Conservation (phyloP, 2,329 filamentous ascomycete genomes). For the Pseudopyrenochaeta lycopersici region DNA sequence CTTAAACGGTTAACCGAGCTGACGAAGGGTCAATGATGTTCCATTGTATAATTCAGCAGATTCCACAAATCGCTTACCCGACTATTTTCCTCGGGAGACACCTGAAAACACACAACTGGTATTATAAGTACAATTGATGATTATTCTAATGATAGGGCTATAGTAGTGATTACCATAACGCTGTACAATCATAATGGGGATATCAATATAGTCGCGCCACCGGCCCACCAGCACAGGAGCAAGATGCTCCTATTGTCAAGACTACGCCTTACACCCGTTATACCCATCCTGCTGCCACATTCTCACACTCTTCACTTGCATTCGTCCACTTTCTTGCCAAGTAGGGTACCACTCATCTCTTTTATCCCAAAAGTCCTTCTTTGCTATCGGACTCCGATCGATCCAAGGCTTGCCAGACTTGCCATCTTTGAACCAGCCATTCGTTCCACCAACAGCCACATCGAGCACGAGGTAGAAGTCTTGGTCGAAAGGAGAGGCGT, state of each 20-base stretch:
- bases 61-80: too few species aligned
- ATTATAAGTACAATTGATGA: too few species aligned
- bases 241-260: neutral
- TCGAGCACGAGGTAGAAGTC: constrained; percentile 80
- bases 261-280: constrained; percentile 52
- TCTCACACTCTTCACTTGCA: constrained; percentile 74
- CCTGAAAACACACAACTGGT: too few species aligned
- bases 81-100: too few species aligned
- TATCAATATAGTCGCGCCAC: too few species aligned
- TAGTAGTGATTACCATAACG: too few species aligned
- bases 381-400: constrained; percentile 71
- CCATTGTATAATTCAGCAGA: too few species aligned
- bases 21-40: too few species aligned
- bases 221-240: neutral
- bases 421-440: constrained; percentile 84
- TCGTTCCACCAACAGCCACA: constrained; percentile 78
- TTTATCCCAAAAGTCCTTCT: constrained; percentile 79
- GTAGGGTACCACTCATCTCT: constrained; percentile 73
- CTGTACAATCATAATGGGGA: too few species aligned
- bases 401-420: constrained; percentile 80
- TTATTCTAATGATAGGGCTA: too few species aligned
- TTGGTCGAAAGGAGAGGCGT: constrained; percentile 77
- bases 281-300: constrained; percentile 61
- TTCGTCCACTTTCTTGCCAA: constrained; percentile 70
- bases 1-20: too few species aligned